Base-by-base conservation (phyloP, 345 rosid species). In the Limnanthes douglasii region DNA sequence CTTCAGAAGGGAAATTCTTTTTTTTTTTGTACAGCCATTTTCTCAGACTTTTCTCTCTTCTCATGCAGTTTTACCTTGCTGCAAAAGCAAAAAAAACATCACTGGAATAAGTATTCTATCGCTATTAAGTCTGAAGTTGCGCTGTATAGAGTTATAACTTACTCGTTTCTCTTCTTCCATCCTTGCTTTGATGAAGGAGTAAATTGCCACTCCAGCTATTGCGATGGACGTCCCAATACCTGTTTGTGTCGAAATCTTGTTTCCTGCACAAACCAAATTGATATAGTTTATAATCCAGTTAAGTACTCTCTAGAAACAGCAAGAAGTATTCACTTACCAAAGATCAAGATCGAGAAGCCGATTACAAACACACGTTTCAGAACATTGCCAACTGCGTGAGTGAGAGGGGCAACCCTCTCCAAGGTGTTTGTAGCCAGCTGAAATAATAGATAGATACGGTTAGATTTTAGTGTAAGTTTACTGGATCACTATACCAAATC, bases 321-420 rank as follows among this genome's bases (percentile, higher is more conserved):
- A 18, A 9, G 32, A 41, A 22, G 37, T 41, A 11, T 11, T 37
- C 3, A 28, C 50, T 61, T 61, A 88, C 98, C 98, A 25, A 88
- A 83, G 56, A 47, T 22, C 13, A 88, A 15, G 54, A 88, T 83
- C 28, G 98, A 76, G 73, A 88, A 88, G 21, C 92, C 98, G 9
- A 88, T 88, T 38, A 88, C 98, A 29, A 88, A 83, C 27, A 83
- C 98, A 54, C 98, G 90, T 61, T 88, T 88, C 66, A 88, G 70
- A 60, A 88, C 98, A 61, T 88, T 88, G 43, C 98, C 98, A 41
- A 88, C 94, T 2, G 95, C 98, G 43, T 88, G 98, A 8, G 98
- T 88, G 37, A 88, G 83, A 16, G 98, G 95, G 27, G 95, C 94
- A 41, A 88, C 95, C 60, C 98, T 67, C 70, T 88, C 98, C 66